phyloP scores from a whole-genome alignment of 305 asterid species.

The Solanum hybrid region DNA sequence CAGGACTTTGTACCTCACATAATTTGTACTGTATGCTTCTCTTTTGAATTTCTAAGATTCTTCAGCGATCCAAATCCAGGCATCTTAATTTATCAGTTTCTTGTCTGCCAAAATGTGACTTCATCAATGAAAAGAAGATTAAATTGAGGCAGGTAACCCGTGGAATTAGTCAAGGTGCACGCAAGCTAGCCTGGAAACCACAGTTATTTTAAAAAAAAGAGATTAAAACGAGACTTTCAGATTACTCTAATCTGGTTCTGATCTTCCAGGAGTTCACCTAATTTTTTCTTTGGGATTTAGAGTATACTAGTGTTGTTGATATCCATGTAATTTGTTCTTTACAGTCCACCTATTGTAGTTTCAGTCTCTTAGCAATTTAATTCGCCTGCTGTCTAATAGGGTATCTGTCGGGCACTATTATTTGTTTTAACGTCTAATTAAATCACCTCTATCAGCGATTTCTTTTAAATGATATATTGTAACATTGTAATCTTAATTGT shows the following conservation, averaged over 20 bases:
- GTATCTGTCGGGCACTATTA: not conserved
- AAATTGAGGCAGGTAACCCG: not conserved
- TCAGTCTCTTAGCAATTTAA: not conserved
- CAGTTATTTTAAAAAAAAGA: not conserved
- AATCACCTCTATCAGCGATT: not conserved
- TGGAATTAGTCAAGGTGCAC: not conserved
- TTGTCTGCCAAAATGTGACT: not conserved
- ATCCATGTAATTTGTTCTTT: not conserved
- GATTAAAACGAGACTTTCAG: not conserved
- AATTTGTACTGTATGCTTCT: not conserved
- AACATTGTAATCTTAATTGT: slow-evolving; percentile 11
- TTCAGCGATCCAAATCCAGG: not conserved
- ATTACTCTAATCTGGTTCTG: not conserved
- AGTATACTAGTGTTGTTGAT: not conserved
- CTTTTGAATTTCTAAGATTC: slow-evolving; percentile 3
- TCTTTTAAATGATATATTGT: not conserved
- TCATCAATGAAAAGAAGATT: not conserved
- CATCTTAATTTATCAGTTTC: not conserved
- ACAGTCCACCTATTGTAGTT: not conserved
- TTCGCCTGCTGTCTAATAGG: not conserved
- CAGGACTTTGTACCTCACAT: not conserved
- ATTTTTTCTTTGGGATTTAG: not conserved
- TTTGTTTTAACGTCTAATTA: not conserved
- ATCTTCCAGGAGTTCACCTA: not conserved
- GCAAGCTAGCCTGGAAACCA: not conserved